Evolutionary conservation across 306 rosid genomes (phyloP), one percentile per base, ranked within the genome.

Genomic region (Dalbergia cultrata): DNA sequence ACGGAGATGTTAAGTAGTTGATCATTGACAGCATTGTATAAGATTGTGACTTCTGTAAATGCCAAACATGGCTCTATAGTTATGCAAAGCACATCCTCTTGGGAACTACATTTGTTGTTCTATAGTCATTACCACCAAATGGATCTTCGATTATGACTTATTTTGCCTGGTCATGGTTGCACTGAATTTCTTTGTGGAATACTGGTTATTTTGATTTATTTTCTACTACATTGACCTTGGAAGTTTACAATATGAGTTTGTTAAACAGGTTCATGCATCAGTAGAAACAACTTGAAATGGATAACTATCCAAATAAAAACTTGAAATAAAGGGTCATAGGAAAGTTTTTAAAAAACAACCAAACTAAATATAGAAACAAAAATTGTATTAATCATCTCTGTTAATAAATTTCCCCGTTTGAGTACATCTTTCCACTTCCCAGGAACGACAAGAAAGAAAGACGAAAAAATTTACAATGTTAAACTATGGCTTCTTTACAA

Each of bases 321-420:
- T 60, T 71, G 80, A 57, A 85, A 85, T 37, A 78, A 52, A 64
- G 80, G 75, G 19, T 83, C 57, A 18, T 65, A 37, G 3, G 50
- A 47, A 68, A 54, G 67, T 9, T 87, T 34, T 0, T 12, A 37
- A 31, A 26, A 75, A 47, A 57, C 2, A 31, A 47, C 5, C 13
- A 18, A 62, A 75, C 18, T 45, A 50, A 19, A 79, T 14, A 66
- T 57, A 62, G 52, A 33, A 10, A 33, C 2, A 63, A 63, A 63
- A 34, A n/a, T 34, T 31, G 44, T 10, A 63, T 14, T 63, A 63
- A 34, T 63, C 68, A n/a, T 60, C 66, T 60, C 16, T 47, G 45
- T 62, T 47, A 5, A 62, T 62, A 62, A 58, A 14, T 12, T 61
- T 61, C 13, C 10, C 14, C 26, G 37, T 61, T 0, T 4, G 3